Conservation (phyloP, 768 basidiomycete genomes). For the Rubroboletus pulcherrimus region DNA sequence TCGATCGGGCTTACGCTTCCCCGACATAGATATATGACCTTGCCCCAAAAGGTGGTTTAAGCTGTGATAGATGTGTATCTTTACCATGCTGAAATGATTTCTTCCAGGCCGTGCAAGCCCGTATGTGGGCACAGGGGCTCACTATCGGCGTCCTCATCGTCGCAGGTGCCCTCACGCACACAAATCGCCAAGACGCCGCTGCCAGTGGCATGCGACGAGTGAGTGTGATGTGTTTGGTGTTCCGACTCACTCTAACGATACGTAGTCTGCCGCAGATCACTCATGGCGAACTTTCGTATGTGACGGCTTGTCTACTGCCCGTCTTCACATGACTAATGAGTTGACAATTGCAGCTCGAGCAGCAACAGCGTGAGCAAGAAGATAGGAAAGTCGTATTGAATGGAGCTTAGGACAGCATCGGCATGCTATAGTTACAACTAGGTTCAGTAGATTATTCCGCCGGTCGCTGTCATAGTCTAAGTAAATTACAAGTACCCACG, state of each 20-base stretch:
- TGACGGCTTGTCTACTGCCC: background rate
- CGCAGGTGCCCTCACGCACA: constrained; percentile 64
- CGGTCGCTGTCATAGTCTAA: background rate
- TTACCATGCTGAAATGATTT: constrained; percentile 23
- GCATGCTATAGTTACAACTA: background rate
- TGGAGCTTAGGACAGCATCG: background rate
- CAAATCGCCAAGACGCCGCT: constrained; percentile 41
- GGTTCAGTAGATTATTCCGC: background rate
- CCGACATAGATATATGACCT: constrained; percentile 19
- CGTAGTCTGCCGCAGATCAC: constrained; percentile 22
- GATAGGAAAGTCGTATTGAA: constrained; percentile 12
- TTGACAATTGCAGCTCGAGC: constrained; percentile 20
- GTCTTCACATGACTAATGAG: background rate
- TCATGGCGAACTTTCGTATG: constrained; percentile 30
- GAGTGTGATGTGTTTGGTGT: background rate
- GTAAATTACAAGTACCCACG: background rate
- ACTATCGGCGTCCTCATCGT: constrained; percentile 72
- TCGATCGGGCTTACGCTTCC: background rate
- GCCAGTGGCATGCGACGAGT: constrained; percentile 18
- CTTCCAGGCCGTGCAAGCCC: constrained; percentile 70
- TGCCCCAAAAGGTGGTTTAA: constrained; percentile 27
- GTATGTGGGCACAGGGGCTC: constrained; percentile 86
- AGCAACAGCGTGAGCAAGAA: constrained; percentile 26
- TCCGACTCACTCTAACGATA: background rate
- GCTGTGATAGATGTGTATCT: too few species aligned